phyloP scores from a whole-genome alignment of 495 filamentous ascomycete species.

The Tuber brumale region DNA sequence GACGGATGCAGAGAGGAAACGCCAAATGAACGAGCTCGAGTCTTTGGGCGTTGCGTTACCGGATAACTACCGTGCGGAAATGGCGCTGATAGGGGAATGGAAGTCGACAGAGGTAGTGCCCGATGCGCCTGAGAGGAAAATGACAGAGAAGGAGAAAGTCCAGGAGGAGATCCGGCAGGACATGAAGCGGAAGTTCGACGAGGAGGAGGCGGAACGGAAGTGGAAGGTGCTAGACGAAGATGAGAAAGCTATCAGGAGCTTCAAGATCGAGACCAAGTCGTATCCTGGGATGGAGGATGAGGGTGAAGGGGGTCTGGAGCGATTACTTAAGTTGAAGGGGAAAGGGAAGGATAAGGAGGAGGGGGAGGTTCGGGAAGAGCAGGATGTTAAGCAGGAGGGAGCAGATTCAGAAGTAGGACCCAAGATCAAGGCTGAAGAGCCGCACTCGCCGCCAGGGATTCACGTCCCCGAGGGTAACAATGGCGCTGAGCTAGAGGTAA shows the following conservation, averaged over 20 bases:
- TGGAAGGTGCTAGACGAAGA: conserved; percentile 60
- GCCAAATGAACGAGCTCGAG: conserved; percentile 76
- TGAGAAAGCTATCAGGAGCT: conserved; percentile 54
- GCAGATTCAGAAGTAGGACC: conserved; percentile 11
- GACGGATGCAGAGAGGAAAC: conserved; percentile 65
- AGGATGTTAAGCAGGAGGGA: conserved; percentile 29
- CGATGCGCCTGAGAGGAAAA: conserved; percentile 34
- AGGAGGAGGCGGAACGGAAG: conserved; percentile 51
- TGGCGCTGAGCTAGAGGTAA: conserved; percentile 38
- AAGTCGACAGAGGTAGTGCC: conserved; percentile 49
- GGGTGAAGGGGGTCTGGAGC: conserved; percentile 60
- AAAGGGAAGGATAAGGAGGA: conserved; percentile 42
- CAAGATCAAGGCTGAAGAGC: conserved; percentile 45
- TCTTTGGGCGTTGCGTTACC: conserved; percentile 83
- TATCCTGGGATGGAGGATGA: conserved; percentile 56
- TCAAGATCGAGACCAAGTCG: conserved; percentile 53
- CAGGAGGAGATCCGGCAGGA: conserved; percentile 53
- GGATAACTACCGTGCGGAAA: conserved; percentile 65
- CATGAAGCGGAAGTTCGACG: conserved; percentile 61
- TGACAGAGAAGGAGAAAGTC: conserved; percentile 41
- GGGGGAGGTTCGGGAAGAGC: conserved; percentile 22
- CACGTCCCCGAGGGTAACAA: conserved; percentile 30
- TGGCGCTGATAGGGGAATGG: conserved; percentile 92
- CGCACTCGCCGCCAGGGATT: conserved; percentile 10
- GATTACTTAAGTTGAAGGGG: conserved; percentile 48